Evolutionary conservation across 495 filamentous ascomycete species (phyloP).

Genomic region (Parathielavia hyrcaniae): DNA sequence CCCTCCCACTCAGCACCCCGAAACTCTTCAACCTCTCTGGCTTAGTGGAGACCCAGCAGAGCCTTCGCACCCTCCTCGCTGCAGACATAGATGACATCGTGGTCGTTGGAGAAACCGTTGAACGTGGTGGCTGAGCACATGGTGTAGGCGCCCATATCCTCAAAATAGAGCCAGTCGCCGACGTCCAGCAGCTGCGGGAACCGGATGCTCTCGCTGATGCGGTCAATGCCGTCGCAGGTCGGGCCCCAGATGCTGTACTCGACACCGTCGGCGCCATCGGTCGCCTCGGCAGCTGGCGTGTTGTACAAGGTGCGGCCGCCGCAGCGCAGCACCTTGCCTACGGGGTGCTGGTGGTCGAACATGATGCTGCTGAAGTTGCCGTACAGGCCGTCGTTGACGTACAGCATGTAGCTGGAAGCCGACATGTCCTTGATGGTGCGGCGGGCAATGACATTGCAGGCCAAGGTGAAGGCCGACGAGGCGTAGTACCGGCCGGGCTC

Average conservation of each 20-base stretch:
- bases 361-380: constrained; percentile 99
- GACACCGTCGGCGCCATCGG: constrained; percentile 34
- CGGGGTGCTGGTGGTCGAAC: constrained; percentile 93
- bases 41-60: constrained; percentile 47
- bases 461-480: constrained; percentile 83
- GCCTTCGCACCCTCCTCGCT: constrained; percentile 84
- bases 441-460: constrained; percentile 91
- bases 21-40: not conserved
- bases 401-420: constrained; percentile 79
- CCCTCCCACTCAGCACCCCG: not conserved
- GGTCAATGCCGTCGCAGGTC: constrained; percentile 96
- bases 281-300: constrained; percentile 33
- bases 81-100: constrained; percentile 88
- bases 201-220: constrained; percentile 68
- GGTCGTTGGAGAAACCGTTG: constrained; percentile 94
- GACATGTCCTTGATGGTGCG: constrained; percentile 59
- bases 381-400: constrained; percentile 94
- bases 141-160: constrained; percentile 98
- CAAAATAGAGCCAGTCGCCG: constrained; percentile 97
- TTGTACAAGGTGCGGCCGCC: constrained; percentile 49
- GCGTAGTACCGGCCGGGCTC: constrained; percentile 97
- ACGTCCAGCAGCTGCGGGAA: constrained; percentile 71
- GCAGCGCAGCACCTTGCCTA: constrained; percentile 69
- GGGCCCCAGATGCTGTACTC: constrained; percentile 97
- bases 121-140: constrained; percentile 94